Evolutionary conservation across 306 rosid genomes (phyloP).

Genomic region (Pyrus bretschneideri): DNA sequence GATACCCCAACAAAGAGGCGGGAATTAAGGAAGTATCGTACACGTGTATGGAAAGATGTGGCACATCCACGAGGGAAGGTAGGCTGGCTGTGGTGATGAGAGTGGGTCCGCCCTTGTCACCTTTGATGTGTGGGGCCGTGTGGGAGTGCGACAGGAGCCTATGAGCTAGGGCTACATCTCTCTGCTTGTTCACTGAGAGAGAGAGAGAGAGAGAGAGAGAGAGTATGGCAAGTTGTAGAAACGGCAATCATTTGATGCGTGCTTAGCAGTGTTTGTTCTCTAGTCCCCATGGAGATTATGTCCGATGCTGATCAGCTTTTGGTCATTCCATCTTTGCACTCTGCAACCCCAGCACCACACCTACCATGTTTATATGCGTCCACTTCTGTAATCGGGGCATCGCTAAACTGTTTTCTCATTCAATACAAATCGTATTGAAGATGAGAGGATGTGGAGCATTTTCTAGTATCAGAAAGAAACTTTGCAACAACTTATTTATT

Average conservation of each 20-base stretch:
- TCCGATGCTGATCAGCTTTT: background rate
- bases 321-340: background rate
- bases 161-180: background rate
- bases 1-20: conserved; percentile 6
- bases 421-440: background rate
- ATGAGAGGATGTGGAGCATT: background rate
- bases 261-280: background rate
- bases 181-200: background rate
- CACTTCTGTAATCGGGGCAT: background rate
- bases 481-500: no score
- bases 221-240: background rate
- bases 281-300: background rate
- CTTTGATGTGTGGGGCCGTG: background rate
- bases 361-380: background rate
- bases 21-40: conserved; percentile 4
- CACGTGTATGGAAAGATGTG: conserved; percentile 7
- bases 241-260: conserved; percentile 5
- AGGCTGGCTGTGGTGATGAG: background rate
- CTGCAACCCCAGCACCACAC: background rate
- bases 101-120: background rate
- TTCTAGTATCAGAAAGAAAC: no score
- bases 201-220: background rate
- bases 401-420: background rate
- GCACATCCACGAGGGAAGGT: conserved; percentile 6
- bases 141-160: background rate